Conservation (phyloP, 768 basidiomycete species). For the Lentinula lateritia region DNA sequence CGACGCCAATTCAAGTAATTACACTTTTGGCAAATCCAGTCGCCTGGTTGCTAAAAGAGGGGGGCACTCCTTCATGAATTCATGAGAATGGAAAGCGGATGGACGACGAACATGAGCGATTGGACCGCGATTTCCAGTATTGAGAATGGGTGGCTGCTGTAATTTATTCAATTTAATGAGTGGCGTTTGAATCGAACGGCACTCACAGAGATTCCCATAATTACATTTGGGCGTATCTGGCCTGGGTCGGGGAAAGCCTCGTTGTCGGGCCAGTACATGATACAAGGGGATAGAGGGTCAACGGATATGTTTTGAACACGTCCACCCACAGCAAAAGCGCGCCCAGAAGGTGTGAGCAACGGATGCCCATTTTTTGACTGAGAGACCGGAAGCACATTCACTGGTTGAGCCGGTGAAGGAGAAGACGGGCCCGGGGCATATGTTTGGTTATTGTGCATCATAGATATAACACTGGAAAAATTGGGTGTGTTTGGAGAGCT, state of each 20-base stretch:
- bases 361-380: slow-evolving; percentile 41
- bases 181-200: neutral
- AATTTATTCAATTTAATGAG: neutral
- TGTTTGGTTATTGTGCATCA: neutral
- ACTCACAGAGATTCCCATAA: slow-evolving; percentile 52
- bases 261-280: slow-evolving; percentile 92
- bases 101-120: slow-evolving; percentile 68
- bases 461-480: slow-evolving; percentile 7
- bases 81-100: slow-evolving; percentile 8
- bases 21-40: slow-evolving; percentile 82
- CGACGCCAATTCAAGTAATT: slow-evolving; percentile 86
- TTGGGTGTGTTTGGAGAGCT: slow-evolving; percentile 12
- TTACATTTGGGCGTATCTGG: slow-evolving; percentile 61
- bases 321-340: slow-evolving; percentile 70
- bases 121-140: slow-evolving; percentile 84
- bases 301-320: slow-evolving; percentile 74
- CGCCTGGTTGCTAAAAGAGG: slow-evolving; percentile 56
- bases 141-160: slow-evolving; percentile 81
- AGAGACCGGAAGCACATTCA: neutral
- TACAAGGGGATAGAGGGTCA: slow-evolving; percentile 67
- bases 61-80: neutral
- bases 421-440: slow-evolving; percentile 9
- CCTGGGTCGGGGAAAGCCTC: slow-evolving; percentile 77
- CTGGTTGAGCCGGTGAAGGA: slow-evolving; percentile 13
- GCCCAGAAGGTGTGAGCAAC: slow-evolving; percentile 78